Evolutionary conservation across 768 basidiomycete genomes (phyloP).

Genomic region (Kwoniella europaea): DNA sequence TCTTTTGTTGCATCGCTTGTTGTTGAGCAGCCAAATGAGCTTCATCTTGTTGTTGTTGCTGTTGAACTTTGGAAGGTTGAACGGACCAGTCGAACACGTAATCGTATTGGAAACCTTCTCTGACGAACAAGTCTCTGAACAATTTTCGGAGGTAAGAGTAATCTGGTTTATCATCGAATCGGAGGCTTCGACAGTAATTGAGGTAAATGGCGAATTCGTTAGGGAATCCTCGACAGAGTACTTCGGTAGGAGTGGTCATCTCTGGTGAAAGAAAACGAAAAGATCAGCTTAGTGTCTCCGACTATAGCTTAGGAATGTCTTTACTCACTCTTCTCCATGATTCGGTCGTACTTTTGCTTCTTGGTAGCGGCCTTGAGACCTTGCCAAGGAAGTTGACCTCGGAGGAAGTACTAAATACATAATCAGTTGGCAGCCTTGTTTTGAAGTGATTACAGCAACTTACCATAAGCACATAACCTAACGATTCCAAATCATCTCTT

Average conservation of each 20-base stretch:
- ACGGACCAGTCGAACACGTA: constrained; percentile 95
- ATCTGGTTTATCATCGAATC: constrained; percentile 99
- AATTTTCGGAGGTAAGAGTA: constrained; percentile 99
- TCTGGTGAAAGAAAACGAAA: constrained; percentile 55
- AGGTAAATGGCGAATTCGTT: constrained; percentile 99
- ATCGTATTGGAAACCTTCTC: constrained; percentile 98
- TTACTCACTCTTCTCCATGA: constrained; percentile 91
- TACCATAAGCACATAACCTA: constrained; percentile 95
- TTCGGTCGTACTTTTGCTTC: constrained; percentile 99
- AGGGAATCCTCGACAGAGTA: constrained; percentile 98
- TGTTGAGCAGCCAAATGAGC: constrained; percentile 9
- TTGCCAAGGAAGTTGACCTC: constrained; percentile 97
- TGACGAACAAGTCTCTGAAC: constrained; percentile 93
- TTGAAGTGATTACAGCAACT: constrained; percentile 6
- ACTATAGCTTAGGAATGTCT: no score
- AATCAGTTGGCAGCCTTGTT: constrained; percentile 10
- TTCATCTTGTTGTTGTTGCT: constrained; percentile 30
- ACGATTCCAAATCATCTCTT: constrained; percentile 95
- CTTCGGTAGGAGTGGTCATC: constrained; percentile 87
- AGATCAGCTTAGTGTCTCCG: no score
- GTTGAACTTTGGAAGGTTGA: constrained; percentile 42
- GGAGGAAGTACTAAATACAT: constrained; percentile 78
- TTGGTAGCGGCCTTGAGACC: constrained; percentile 99
- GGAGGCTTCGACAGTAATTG: constrained; percentile 97
- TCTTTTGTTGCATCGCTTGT: constrained; percentile 24